Evolutionary conservation across 1,284 basidiomycete species (phyloP).

Genomic region (Golubevia pallescens): DNA sequence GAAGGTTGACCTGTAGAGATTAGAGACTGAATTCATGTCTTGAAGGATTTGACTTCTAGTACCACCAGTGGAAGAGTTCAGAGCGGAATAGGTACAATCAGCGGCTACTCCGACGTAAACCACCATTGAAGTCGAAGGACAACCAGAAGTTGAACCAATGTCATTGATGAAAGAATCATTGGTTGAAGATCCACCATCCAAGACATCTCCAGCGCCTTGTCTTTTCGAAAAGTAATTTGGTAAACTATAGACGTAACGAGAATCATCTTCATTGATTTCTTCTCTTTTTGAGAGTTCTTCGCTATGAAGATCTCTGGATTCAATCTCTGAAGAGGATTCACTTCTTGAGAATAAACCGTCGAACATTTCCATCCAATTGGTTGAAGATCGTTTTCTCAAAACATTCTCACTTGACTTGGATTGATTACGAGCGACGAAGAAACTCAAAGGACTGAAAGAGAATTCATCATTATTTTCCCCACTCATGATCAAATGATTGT

Average conservation of each 20-base stretch:
- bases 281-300: neutral
- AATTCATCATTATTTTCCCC: constrained; percentile 31
- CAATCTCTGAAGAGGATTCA: neutral
- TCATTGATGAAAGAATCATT: constrained; percentile 7
- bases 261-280: neutral
- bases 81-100: constrained; percentile 50
- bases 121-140: constrained; percentile 38
- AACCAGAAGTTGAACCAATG: constrained; percentile 50
- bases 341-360: neutral
- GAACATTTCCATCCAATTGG: neutral
- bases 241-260: neutral
- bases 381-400: no score
- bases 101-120: constrained; percentile 57
- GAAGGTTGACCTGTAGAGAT: constrained; percentile 46
- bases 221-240: neutral
- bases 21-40: constrained; percentile 52
- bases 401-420: no score
- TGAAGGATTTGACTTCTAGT: constrained; percentile 25
- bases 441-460: constrained; percentile 32
- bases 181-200: neutral
- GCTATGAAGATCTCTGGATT: neutral
- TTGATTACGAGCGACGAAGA: constrained; percentile 27
- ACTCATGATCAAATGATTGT: constrained; percentile 33
- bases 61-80: constrained; percentile 14
- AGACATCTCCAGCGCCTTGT: neutral